Base-by-base conservation (phyloP, 495 filamentous ascomycete species). In the Hypoxylon lenormandii region DNA sequence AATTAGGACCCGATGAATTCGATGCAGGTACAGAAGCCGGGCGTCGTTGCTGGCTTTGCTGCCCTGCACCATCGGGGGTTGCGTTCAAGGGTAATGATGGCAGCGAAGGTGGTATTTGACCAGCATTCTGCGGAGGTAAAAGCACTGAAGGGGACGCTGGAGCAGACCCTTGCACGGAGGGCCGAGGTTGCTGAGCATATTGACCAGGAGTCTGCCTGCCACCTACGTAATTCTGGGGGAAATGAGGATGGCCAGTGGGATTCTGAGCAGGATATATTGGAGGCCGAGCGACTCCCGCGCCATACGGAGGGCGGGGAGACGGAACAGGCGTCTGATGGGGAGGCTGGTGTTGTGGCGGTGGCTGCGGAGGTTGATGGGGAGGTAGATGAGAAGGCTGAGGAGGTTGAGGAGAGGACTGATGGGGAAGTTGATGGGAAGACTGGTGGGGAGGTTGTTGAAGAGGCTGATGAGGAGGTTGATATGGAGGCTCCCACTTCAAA, bases 401-500 rank as follows among this genome's bases (percentile, higher is more conserved):
- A 45, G 73, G 45, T 19, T 60, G 19, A 10, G 30, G 50, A 38
- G 55, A 23, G 16, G 28, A 22, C 10, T 63, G 69, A 22, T 55
- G 75, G 43, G 33, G 57, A n/a, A 50, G 76, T 50, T 60, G 79
- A 45, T 65, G 71, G 26, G 56, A 49, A 4, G 19, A n/a, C 45
- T 64, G 69, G 26, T 36, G 60, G 51, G 42, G 64, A 60, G 46
- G 18, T 45, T 69, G 71, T 18, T 66, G 72, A 1, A 64, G 36
- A 50, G 73, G 30, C 12, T 62, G 45, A 23, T 62, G 46, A 4
- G 54, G 74, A 65, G 56, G 79, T 52, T 83, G 82, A 53, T 85
- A 86, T 6, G 77, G 81, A 5, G 79, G 80, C 58, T 86, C 84
- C 83, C 82, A 84, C 71, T 81, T 83, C 47, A 81, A 72, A 23